These are phyloP conservation scores for Rhazya stricta DNA, from an alignment of 257 asterid genomes.

Conservation along the genomic window DNA sequence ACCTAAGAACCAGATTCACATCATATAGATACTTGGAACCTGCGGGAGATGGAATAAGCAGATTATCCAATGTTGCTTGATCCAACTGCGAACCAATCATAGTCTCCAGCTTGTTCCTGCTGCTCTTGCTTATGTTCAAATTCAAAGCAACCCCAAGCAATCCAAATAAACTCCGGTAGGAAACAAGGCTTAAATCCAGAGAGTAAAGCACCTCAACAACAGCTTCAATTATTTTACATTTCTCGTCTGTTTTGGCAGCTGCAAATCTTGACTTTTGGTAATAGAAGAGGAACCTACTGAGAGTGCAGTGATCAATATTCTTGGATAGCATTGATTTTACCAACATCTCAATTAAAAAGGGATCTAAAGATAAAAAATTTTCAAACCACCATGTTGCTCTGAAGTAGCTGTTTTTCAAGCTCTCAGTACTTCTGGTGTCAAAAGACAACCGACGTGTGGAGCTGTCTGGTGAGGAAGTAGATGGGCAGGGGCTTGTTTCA, in stretches of 20 bases:
- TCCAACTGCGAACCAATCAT: slow-evolving; percentile 76
- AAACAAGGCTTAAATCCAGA: slow-evolving; percentile 42
- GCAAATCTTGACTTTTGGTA: slow-evolving; percentile 60
- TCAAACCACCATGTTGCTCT: slow-evolving; percentile 85
- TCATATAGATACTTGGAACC: slow-evolving; percentile 54
- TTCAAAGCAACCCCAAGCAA: slow-evolving; percentile 41
- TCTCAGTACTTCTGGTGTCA: slow-evolving; percentile 75
- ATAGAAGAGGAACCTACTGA: slow-evolving; percentile 58
- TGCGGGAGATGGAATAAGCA: slow-evolving; percentile 60
- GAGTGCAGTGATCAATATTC: slow-evolving; percentile 46
- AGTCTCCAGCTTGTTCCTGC: slow-evolving; percentile 44
- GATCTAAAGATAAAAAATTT: slow-evolving; percentile 42
- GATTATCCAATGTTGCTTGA: slow-evolving; percentile 55
- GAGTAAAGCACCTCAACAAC: slow-evolving; percentile 54
- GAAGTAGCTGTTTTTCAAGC: slow-evolving; percentile 43
- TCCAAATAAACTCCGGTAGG: slow-evolving; percentile 64
- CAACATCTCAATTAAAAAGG: slow-evolving; percentile 28
- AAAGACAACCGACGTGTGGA: slow-evolving; percentile 51
- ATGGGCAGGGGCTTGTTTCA: slow-evolving; percentile 74
- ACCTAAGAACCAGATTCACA: slow-evolving; percentile 61
- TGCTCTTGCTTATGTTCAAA: slow-evolving; percentile 33
- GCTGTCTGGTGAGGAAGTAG: slow-evolving; percentile 70
- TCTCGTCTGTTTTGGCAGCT: slow-evolving; percentile 33
- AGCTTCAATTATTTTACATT: slow-evolving; percentile 37
- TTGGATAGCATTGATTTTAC: slow-evolving; percentile 42